Percentiles rank a stretch among this genome's conserved stretches.
Conservation (phyloP, 2,329 filamentous ascomycete genomes). For the Clarireedia hainanense region DNA sequence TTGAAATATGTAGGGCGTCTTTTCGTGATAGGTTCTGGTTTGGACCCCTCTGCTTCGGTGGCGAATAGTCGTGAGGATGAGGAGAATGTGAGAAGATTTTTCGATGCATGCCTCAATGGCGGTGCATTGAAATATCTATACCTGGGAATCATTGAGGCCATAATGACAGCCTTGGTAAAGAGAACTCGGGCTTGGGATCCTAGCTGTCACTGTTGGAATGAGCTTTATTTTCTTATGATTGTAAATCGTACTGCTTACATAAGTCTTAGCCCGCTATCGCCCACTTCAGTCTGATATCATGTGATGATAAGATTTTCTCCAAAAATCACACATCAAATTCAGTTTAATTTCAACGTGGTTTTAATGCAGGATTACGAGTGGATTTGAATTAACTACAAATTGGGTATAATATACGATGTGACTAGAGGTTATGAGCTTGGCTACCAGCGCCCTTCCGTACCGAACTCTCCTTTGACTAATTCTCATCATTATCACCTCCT, state of each 20-base stretch:
- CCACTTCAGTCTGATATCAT: too few relatives aligned
- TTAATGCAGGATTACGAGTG: too few relatives aligned
- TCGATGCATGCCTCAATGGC: constrained; percentile 20
- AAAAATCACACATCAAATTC: too few relatives aligned
- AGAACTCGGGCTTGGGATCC: background rate
- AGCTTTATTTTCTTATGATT: constrained; percentile 7
- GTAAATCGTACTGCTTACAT: background rate
- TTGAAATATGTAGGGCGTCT: constrained; percentile 31
- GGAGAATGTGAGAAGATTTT: constrained; percentile 15
- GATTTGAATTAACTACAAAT: too few relatives aligned
- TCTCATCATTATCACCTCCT: background rate
- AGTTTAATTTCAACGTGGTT: too few relatives aligned
- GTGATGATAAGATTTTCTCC: too few relatives aligned
- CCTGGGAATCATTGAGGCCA: constrained; percentile 23
- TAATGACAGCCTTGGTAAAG: background rate
- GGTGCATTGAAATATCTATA: constrained; percentile 26
- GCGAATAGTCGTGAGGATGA: constrained; percentile 21
- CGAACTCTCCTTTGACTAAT: too few relatives aligned
- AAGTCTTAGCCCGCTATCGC: background rate
- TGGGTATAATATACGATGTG: too few relatives aligned
- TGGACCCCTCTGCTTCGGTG: constrained; percentile 25
- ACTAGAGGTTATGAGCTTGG: too few relatives aligned
- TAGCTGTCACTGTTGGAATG: background rate
- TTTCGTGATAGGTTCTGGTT: constrained; percentile 18
- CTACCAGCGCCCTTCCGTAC: too few relatives aligned